Percentiles rank a stretch among this genome's conserved stretches.
Conservation (phyloP, 2,329 filamentous ascomycete species). For the Teratosphaeria epicoccoides region DNA sequence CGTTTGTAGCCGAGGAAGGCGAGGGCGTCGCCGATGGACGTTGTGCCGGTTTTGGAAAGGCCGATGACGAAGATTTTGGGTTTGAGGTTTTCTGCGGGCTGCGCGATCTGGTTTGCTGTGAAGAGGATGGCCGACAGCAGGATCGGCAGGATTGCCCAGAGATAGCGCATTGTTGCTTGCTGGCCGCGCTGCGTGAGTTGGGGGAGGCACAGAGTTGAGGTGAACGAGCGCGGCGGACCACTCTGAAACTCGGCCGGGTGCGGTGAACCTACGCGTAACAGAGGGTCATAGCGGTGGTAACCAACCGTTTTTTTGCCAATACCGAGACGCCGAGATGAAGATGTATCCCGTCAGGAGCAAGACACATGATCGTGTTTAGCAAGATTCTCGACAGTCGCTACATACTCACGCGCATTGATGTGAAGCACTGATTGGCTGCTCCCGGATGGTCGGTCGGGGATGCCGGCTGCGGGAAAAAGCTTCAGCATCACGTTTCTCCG, state of each 20-base stretch:
- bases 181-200: background rate
- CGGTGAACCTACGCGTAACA: background rate
- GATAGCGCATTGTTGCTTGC: conserved; percentile 3
- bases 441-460: background rate
- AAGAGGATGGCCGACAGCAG: conserved; percentile 9
- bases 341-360: background rate
- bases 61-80: conserved; percentile 25
- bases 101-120: conserved; percentile 11
- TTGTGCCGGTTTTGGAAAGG: conserved; percentile 23
- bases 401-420: background rate
- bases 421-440: background rate
- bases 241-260: background rate
- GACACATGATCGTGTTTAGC: too few species aligned
- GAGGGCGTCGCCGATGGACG: conserved; percentile 22
- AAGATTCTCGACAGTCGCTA: too few species aligned
- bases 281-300: background rate
- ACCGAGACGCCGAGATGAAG: too few species aligned
- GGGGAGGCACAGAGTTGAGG: background rate
- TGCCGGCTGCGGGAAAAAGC: background rate
- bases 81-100: conserved; percentile 12
- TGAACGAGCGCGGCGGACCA: too few species aligned
- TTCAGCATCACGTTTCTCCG: background rate
- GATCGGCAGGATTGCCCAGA: conserved; percentile 3
- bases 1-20: conserved; percentile 21
- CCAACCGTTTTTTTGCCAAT: background rate